Base-by-base conservation (phyloP, 257 asterid species). In the Capsicum rhomboideum region DNA sequence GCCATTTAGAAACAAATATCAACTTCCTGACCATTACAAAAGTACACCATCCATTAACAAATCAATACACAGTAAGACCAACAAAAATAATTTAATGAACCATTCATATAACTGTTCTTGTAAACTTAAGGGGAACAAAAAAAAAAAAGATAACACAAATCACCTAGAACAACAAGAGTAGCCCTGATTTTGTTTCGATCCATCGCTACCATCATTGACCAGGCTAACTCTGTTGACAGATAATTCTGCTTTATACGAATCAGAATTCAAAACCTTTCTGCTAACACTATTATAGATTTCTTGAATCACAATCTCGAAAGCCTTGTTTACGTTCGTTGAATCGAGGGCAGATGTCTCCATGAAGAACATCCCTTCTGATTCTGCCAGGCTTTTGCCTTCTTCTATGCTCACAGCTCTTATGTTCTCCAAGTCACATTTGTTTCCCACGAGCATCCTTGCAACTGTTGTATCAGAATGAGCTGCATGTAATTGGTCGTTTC, bases 271-370 rank as follows among this genome's bases (percentile, higher is more conserved):
- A 78, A 91, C 95, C 86, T 89, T 91, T 86, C 93, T 87, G 91
- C 95, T 90, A n/a, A 91, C 90, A 40, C 83, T 91, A 54, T 86
- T 87, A 49, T 91, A 91, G 28, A 91, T 91, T 88, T 91, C 95
- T 6, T 87, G 93, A 28, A 90, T 91, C 80, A 90, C 95, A 46
- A 85, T 78, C 66, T 91, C 93, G 29, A 91, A 90, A 59, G 93
- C 93, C 86, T 88, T 87, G 55, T 85, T 86, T 23, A 91, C 95
- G 23, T 91, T 91, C 23, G 90, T 90, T 6, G 95, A 88, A 79
- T 91, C 93, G 67, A 91, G 64, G 6, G 95, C 95, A 55, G 95
- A 91, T 71, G 95, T 91, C 84, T 91, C 95, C 95, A 91, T 91
- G 88, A 91, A 91, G 84, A 89, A 91, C 72, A 91, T 63, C 40